phyloP scores from a whole-genome alignment of 192 early-diverging fungal species.

The Bifiguratus adelaidae region DNA sequence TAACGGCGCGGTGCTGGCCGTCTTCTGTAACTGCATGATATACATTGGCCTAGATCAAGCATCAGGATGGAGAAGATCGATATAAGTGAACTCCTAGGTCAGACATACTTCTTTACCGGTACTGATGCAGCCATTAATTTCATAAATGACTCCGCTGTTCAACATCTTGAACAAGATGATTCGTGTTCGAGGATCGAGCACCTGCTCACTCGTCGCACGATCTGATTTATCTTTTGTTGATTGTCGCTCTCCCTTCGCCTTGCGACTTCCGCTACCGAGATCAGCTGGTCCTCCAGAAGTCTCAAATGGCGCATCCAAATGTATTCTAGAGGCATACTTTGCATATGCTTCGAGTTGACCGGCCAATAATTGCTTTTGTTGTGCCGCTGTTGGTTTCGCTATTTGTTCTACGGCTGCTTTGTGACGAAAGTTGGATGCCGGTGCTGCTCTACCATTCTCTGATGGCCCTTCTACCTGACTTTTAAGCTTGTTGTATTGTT shows the following conservation, averaged over 20 bases:
- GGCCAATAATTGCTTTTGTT: constrained; percentile 29
- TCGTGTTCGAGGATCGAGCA: constrained; percentile 94
- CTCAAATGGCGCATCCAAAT: constrained; percentile 33
- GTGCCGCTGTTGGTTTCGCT: constrained; percentile 4
- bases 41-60: constrained; percentile 68
- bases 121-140: constrained; percentile 94
- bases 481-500: constrained; percentile 82
- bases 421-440: constrained; percentile 11
- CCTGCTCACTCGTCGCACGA: constrained; percentile 93
- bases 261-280: constrained; percentile 48
- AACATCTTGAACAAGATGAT: constrained; percentile 96
- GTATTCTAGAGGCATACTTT: constrained; percentile 62
- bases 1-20: constrained; percentile 81
- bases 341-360: constrained; percentile 45
- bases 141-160: constrained; percentile 80
- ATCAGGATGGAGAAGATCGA: background rate
- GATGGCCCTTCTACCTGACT: constrained; percentile 7
- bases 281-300: constrained; percentile 38
- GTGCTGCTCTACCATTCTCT: constrained; percentile 5
- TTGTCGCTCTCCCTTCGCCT: constrained; percentile 29
- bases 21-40: constrained; percentile 88
- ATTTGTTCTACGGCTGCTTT: constrained; percentile 10
- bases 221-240: constrained; percentile 80
- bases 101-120: constrained; percentile 81
- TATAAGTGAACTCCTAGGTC: background rate